Percentiles rank a stretch among this genome's conserved stretches.
These are phyloP conservation scores for Solanum paucissectum DNA, from an alignment of 257 asterid species.

Conservation along the genomic window DNA sequence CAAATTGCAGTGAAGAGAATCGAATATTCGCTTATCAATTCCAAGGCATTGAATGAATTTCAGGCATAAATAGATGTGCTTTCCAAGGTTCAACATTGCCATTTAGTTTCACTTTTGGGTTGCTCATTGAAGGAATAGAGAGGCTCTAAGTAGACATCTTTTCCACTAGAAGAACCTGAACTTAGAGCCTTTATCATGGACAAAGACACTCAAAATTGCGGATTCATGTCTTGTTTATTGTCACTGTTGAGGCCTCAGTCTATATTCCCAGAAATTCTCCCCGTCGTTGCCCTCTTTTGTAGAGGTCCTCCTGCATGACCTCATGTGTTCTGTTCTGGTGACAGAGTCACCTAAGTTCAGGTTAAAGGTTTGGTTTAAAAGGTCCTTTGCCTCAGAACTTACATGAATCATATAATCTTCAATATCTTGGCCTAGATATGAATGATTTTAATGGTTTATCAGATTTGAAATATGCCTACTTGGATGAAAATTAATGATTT, in stretches of 20 bases:
- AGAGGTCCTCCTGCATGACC: no score
- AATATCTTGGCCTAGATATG: conserved; percentile 7
- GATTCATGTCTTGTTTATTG: no score
- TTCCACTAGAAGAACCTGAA: conserved; percentile 26
- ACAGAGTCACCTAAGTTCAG: conserved; percentile 71
- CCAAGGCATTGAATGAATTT: conserved; percentile 15
- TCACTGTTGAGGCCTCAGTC: no score
- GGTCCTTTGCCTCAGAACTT: conserved; percentile 56
- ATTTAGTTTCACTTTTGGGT: conserved; percentile 58
- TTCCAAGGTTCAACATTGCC: conserved; percentile 59
- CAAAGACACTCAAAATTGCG: conserved; percentile 20
- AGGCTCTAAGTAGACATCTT: conserved; percentile 49
- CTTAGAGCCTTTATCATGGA: conserved; percentile 28
- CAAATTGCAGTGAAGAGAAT: conserved; percentile 62
- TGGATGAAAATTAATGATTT: no score
- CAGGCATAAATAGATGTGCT: conserved; percentile 62
- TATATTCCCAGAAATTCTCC: no score
- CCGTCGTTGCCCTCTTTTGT: no score
- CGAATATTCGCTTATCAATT: conserved; percentile 30
- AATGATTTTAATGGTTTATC: conserved; percentile 51
- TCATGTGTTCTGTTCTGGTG: conserved; percentile 42
- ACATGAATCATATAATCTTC: conserved; percentile 12
- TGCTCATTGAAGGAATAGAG: conserved; percentile 44
- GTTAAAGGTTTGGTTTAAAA: conserved; percentile 38
- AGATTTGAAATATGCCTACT: conserved; percentile 35